Evolutionary conservation across 2,329 filamentous ascomycete genomes (phyloP), one percentile per base, ranked within the genome.

Genomic region (Talaromyces sp.): DNA sequence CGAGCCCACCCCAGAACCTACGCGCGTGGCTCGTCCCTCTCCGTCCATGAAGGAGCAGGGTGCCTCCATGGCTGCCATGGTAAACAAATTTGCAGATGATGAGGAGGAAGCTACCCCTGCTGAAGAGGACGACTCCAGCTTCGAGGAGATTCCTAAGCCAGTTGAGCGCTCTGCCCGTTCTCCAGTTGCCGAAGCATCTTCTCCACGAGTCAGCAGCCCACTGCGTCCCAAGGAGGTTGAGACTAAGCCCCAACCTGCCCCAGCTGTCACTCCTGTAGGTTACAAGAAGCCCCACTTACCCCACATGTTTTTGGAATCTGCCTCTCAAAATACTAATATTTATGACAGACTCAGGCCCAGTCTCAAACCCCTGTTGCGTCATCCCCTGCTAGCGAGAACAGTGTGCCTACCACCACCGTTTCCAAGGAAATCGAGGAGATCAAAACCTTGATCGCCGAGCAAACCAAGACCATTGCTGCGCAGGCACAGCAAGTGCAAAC

Each of bases 31-130:
- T 36, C 78, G 77, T 19, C 81, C 83, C 20, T 86, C 88, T 32
- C 86, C 87, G 10, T 86, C 84, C 1, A 84, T 95, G 75, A 88
- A 86, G 58, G 90, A 95, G 58, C 93, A 96, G 76, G 91, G 94
- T 71, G 83, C 84, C 24, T 95, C 91, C 11, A 94, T 97, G 74
- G 85, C 91, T 17, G 86, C 86, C 50, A 87, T 94, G 80, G 92
- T 91, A 9, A 86, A 84, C 71, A 96, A 90, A 74, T 97, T 90
- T 74, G 88, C 91, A 63, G 91, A 96, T 69, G 84, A 86, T 6
- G 82, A 85, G 10, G 83, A 83, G n/a, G 82, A 84, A 1, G 75
- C 77, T 2, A 77, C 78, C 9, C 66, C 75, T 19, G 80, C 82
- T 2, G 80, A 84, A 16, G 85, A 86, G 42, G 87, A 90, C 52